These are phyloP conservation scores for Ceratocystis cubensis DNA, from an alignment of 2,329 filamentous ascomycete species.

Conservation along the genomic window DNA sequence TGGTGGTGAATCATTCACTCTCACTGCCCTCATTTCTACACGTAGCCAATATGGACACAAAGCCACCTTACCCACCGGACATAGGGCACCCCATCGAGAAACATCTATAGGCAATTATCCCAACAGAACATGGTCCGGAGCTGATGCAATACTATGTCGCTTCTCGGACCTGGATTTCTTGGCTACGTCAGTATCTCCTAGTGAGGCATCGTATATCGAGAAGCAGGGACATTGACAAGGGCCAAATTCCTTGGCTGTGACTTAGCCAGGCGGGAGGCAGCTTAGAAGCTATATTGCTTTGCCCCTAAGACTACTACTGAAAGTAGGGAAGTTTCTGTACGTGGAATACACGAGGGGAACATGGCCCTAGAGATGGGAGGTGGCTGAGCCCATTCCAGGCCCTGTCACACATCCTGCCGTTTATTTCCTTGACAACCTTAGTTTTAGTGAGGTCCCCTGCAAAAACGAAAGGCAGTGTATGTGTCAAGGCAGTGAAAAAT, in stretches of 20 bases:
- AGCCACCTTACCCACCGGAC: no score
- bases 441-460: background rate
- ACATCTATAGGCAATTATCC: background rate
- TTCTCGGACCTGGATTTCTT: no score
- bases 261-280: no score
- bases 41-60: no score
- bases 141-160: no score
- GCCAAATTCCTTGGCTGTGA: no score
- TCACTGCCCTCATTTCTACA: no score
- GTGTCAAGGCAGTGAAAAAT: background rate
- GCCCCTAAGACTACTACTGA: background rate
- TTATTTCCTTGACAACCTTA: background rate
- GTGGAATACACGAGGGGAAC: background rate
- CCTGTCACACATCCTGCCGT: background rate
- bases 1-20: background rate
- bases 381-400: slow-evolving; percentile 3
- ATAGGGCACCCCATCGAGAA: background rate
- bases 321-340: background rate
- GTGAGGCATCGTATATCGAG: no score
- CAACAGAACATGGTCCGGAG: background rate
- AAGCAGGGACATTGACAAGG: no score
- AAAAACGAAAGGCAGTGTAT: background rate
- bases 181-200: no score
- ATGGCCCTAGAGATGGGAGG: background rate
- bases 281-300: no score